Conservation (phyloP, 768 basidiomycete species). For the Boletellus emodensis region DNA sequence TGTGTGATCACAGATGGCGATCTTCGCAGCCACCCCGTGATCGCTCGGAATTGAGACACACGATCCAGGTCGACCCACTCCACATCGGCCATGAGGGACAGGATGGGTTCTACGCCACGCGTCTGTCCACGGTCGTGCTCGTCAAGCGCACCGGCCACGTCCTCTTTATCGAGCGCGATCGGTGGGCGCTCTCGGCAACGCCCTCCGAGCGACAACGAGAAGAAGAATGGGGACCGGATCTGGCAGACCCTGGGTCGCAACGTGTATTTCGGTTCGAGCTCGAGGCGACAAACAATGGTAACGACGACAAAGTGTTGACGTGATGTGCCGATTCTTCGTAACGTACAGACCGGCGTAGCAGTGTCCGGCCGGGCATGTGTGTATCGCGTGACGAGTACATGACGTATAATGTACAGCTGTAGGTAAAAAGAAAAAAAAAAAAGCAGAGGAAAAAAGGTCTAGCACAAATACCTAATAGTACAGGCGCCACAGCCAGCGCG, state of each 20-base stretch:
- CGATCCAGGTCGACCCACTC: conserved; percentile 62
- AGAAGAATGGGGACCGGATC: conserved; percentile 17
- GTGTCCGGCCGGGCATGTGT: conserved; percentile 3
- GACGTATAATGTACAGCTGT: conserved; percentile 31
- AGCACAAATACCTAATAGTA: conserved; percentile 25
- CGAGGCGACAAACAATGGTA: background rate
- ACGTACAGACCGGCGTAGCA: no score
- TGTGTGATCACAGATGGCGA: conserved; percentile 20
- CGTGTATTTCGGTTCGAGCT: conserved; percentile 51
- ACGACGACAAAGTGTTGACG: no score
- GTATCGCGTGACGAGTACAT: conserved; percentile 26
- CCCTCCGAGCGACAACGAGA: no score
- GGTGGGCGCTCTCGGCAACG: conserved; percentile 44
- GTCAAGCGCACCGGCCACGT: conserved; percentile 57
- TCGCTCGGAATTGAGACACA: conserved; percentile 54
- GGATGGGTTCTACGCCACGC: conserved; percentile 55
- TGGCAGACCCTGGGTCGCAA: conserved; percentile 40
- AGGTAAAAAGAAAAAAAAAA: background rate
- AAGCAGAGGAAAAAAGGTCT: conserved; percentile 14
- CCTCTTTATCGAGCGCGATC: conserved; percentile 68
- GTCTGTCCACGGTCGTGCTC: conserved; percentile 68
- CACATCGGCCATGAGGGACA: background rate
- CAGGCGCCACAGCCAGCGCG: conserved; percentile 32
- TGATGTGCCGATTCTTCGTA: no score
- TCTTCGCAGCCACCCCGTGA: conserved; percentile 39